Conservation (phyloP, 2,329 filamentous ascomycete genomes). For the Pestalotiopsis sp. region DNA sequence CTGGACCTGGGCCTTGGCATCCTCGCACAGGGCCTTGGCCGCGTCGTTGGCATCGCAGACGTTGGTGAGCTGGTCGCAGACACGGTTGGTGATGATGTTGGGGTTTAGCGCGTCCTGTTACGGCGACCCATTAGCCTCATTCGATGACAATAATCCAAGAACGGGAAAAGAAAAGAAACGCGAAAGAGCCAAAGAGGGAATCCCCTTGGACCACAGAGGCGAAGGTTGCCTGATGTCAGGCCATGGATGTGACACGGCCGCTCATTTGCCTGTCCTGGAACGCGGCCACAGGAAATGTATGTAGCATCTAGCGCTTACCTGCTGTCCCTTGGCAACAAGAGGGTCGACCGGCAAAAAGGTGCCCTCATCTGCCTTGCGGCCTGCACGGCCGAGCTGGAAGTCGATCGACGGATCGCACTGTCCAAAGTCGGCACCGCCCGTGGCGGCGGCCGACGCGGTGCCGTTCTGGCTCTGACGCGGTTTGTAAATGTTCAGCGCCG, state of each 20-base stretch:
- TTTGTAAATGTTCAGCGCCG: constrained; percentile 16
- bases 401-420: constrained; percentile 54
- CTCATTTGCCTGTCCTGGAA: neutral
- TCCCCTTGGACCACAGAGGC: too few species aligned
- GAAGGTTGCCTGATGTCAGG: neutral
- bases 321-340: constrained; percentile 55
- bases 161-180: neutral
- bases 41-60: constrained; percentile 61
- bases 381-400: constrained; percentile 56
- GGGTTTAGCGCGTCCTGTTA: constrained; percentile 58
- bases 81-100: constrained; percentile 65
- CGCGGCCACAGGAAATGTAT: constrained; percentile 19
- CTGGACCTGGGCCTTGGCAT: constrained; percentile 51
- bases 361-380: constrained; percentile 52
- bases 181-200: neutral
- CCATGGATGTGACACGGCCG: neutral
- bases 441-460: constrained; percentile 18
- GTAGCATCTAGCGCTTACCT: neutral
- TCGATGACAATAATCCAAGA: neutral
- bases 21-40: constrained; percentile 49
- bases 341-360: constrained; percentile 63
- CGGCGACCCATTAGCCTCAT: neutral
- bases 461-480: constrained; percentile 21
- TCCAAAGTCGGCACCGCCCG: constrained; percentile 48
- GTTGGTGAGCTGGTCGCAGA: constrained; percentile 63